Percentiles rank a stretch among this genome's conserved stretches.
phyloP scores from a whole-genome alignment of 129 eudicot genomes.

The Escallonia herrerae region DNA sequence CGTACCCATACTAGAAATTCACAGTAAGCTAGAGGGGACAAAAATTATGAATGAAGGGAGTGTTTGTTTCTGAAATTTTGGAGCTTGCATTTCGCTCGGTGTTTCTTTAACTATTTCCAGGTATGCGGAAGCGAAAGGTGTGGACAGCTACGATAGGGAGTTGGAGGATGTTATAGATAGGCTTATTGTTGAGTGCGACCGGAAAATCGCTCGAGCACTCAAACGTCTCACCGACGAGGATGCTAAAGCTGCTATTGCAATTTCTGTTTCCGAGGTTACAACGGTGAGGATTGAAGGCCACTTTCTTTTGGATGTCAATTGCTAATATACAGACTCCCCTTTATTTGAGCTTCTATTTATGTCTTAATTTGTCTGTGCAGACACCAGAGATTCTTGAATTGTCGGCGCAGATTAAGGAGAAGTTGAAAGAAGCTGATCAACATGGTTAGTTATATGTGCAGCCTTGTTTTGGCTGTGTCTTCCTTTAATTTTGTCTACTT shows the following conservation, averaged over 20 bases:
- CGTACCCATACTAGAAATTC: too few relatives aligned
- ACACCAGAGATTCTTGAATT: constrained; percentile 77
- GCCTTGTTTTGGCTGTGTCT: too few relatives aligned
- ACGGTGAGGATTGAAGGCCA: constrained; percentile 26
- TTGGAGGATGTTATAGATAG: constrained; percentile 95
- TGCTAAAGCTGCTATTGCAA: constrained; percentile 98
- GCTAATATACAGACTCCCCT: not conserved
- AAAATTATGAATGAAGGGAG: too few relatives aligned
- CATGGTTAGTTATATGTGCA: constrained; percentile 30
- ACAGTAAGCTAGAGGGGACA: too few relatives aligned
- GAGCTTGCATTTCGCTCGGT: not conserved
- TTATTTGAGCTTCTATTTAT: not conserved
- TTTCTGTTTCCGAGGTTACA: constrained; percentile 90
- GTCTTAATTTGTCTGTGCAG: constrained; percentile 29
- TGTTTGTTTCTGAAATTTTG: not conserved
- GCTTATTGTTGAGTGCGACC: constrained; percentile 90
- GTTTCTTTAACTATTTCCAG: constrained; percentile 40
- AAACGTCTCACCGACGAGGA: constrained; percentile 96
- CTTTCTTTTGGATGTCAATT: not conserved
- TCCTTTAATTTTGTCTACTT: too few relatives aligned
- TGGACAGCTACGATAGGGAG: constrained; percentile 79
- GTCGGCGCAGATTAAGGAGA: constrained; percentile 87
- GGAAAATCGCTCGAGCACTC: constrained; percentile 87
- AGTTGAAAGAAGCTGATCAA: constrained; percentile 82
- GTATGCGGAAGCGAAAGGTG: constrained; percentile 79